Percentiles rank a stretch among this genome's conserved stretches.
These are phyloP conservation scores for Schizonepeta tenuifolia DNA, from an alignment of 257 asterid species.

Conservation along the genomic window DNA sequence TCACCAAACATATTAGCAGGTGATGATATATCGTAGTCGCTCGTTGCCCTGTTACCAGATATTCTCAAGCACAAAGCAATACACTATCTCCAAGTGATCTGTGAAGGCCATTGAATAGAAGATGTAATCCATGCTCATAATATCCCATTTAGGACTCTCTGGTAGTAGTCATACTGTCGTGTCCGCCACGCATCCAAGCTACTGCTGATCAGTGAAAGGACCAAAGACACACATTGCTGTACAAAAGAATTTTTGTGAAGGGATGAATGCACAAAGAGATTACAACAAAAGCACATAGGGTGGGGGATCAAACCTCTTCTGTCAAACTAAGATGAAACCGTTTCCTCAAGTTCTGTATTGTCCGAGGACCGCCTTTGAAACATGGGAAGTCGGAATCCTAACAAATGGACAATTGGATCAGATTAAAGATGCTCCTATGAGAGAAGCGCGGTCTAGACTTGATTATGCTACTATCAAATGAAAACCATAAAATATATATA, in stretches of 20 bases:
- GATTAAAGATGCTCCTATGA: constrained; percentile 14
- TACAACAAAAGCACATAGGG: constrained; percentile 24
- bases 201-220: constrained; percentile 97
- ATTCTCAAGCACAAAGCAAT: constrained; percentile 26
- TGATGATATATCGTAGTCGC: constrained; percentile 26
- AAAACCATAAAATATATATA: neutral
- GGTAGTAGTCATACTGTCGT: constrained; percentile 96
- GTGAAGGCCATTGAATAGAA: constrained; percentile 17
- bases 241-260: constrained; percentile 34
- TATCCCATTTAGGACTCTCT: constrained; percentile 95
- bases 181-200: constrained; percentile 99
- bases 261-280: constrained; percentile 11
- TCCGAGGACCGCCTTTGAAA: constrained; percentile 95
- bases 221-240: constrained; percentile 99
- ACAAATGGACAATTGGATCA: constrained; percentile 28
- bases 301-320: constrained; percentile 73
- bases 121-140: constrained; percentile 51
- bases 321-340: constrained; percentile 97
- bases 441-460: neutral
- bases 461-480: neutral
- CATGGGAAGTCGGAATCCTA: constrained; percentile 99
- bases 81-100: constrained; percentile 33
- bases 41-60: constrained; percentile 19
- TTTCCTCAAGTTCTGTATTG: constrained; percentile 97
- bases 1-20: constrained; percentile 21